Base-by-base conservation (phyloP, 495 filamentous ascomycete species). In the Trichoderma virens region DNA sequence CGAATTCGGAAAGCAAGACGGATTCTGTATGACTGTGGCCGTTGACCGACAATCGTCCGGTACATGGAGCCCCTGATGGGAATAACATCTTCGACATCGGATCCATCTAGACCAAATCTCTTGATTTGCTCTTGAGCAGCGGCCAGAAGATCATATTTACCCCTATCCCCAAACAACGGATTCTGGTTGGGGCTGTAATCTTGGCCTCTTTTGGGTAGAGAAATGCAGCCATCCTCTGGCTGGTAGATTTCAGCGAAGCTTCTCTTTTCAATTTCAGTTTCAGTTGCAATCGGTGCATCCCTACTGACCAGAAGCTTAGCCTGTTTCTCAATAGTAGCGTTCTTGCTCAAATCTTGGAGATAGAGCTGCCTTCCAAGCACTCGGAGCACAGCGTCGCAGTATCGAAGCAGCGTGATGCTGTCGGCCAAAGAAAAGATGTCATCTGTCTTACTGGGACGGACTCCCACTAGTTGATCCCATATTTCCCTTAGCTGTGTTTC, bases 361-460 rank as follows among this genome's bases (percentile, higher is more conserved):
- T 66, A 66, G 34, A 70, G 28, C 7, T 64, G 61, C 23, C 63
- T 56, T 5, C 64, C 66, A 0, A 62, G 56, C 1, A 16, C n/a
- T 20, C 30, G 65, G 8, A 67, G 47, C 5, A 70, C 66, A 2
- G 65, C 56, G 64, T 66, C 68, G 56, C 68, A 70, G 20, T 65
- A 70, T 27, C 68, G 66, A 31, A 70, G 64, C 25, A 70, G 43
- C 31, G 66, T 70, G 62, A 70, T 70, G 51, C 68, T 70, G 59
- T 70, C 68, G 9, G 64, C 68, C 34, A 65, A 64, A n/a, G 23
- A 28, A 7, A 62, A 45, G 3, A 70, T 35, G 45, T 32, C 45
- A 43, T 67, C 66, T 18, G 65, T 43, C 14, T 38, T 54, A 1
- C 16, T 25, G 1, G 67, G 67, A 34, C 25, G 65, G 13, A 56